Evolutionary conservation across 495 filamentous ascomycete species (phyloP).

Genomic region (Polyplosphaeria fusca): DNA sequence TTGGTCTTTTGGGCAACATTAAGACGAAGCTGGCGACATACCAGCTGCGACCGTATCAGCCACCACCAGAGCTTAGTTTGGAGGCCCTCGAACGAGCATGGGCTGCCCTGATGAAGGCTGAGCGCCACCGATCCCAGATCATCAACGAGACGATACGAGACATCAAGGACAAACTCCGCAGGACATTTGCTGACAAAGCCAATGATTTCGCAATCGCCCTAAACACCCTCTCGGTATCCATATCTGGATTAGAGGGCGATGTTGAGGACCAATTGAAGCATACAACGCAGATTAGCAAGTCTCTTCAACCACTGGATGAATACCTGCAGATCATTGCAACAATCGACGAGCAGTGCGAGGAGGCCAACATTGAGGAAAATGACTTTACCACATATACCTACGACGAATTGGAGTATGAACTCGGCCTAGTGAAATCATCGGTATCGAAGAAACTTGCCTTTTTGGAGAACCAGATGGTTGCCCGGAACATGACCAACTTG

Average conservation of each 20-base stretch:
- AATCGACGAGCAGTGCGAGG: slow-evolving; percentile 81
- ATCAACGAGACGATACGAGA: slow-evolving; percentile 98
- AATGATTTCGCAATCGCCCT: slow-evolving; percentile 95
- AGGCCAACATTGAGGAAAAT: slow-evolving; percentile 98
- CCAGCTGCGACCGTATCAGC: slow-evolving; percentile 83
- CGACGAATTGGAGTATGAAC: slow-evolving; percentile 91
- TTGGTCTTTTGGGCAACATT: slow-evolving; percentile 93
- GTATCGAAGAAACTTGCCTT: slow-evolving; percentile 95
- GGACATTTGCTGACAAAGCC: slow-evolving; percentile 89
- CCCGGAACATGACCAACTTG: slow-evolving; percentile 96
- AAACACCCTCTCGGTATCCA: slow-evolving; percentile 86
- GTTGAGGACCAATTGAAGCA: slow-evolving; percentile 89
- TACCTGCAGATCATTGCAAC: slow-evolving; percentile 80
- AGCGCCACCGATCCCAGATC: slow-evolving; percentile 80
- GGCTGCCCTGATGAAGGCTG: slow-evolving; percentile 70
- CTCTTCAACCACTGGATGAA: slow-evolving; percentile 78
- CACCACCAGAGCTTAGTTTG: slow-evolving; percentile 72
- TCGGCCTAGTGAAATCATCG: slow-evolving; percentile 81
- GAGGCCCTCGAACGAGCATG: slow-evolving; percentile 81
- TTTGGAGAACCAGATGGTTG: slow-evolving; percentile 95
- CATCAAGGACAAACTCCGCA: slow-evolving; percentile 92
- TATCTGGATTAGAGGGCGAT: slow-evolving; percentile 91
- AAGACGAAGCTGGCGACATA: slow-evolving; percentile 98
- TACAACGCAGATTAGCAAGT: slow-evolving; percentile 74
- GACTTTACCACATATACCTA: slow-evolving; percentile 98